These are phyloP conservation scores for Aurantiochytrium sp. DNA, from an alignment of 108 stramenopile genomes.

Conservation along the genomic window DNA sequence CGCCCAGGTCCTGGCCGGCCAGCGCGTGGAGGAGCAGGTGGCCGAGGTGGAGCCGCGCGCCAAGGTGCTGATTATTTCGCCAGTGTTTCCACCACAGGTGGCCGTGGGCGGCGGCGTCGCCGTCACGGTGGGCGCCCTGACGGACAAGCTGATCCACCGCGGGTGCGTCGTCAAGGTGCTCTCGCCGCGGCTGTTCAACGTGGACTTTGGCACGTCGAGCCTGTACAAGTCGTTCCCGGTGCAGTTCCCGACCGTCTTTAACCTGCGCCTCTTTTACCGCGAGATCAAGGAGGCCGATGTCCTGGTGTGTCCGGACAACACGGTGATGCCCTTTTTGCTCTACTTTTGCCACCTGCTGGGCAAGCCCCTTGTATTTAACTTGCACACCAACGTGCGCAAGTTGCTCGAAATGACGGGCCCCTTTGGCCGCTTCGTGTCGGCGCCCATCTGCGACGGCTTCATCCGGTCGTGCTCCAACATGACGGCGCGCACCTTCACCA, in stretches of 20 bases:
- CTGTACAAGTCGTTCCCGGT: constrained; percentile 20
- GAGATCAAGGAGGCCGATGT: constrained; percentile 1
- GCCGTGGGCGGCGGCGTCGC: constrained; percentile 21
- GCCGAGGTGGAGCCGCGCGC: background rate
- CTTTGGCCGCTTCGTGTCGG: constrained; percentile 18
- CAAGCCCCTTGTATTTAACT: constrained; percentile 2
- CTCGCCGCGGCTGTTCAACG: background rate
- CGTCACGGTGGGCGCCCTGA: background rate
- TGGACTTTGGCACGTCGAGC: constrained; percentile 16
- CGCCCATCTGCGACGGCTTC: constrained; percentile 27
- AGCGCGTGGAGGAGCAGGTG: background rate
- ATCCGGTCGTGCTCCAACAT: constrained; percentile 25
- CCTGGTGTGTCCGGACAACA: constrained; percentile 26
- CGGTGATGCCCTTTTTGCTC: constrained; percentile 19
- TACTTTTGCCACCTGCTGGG: background rate
- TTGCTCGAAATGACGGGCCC: constrained; percentile 24
- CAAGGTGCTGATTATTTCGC: background rate
- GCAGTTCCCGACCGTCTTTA: constrained; percentile 2
- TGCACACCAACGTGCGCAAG: constrained; percentile 30
- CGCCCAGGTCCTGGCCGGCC: background rate
- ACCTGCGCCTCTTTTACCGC: constrained; percentile 5
- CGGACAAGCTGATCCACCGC: constrained; percentile 16
- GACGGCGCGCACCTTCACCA: constrained; percentile 10
- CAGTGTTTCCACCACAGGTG: constrained; percentile 18
- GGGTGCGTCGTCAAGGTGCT: constrained; percentile 20